Conservation (phyloP, 2,329 filamentous ascomycete genomes). For the Penicillium thymicola region DNA sequence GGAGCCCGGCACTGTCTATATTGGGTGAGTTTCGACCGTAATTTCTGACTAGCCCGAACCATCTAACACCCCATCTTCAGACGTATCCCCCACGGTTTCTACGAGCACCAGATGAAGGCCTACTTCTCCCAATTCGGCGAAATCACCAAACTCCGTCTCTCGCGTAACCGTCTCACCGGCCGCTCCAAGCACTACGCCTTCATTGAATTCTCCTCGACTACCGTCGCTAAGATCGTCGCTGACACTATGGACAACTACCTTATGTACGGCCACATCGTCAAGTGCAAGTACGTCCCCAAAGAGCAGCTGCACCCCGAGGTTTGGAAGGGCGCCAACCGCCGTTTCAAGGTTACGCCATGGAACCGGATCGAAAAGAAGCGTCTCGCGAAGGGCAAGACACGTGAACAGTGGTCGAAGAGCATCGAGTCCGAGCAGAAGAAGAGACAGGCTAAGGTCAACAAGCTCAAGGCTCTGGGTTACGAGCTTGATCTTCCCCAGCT, state of each 20-base stretch:
- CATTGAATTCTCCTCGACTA: constrained; percentile 73
- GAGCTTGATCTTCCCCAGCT: constrained; percentile 72
- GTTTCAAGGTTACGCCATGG: constrained; percentile 84
- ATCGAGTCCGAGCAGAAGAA: constrained; percentile 69
- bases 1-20: constrained; percentile 75
- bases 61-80: constrained; percentile 34
- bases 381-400: constrained; percentile 68
- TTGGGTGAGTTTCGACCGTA: constrained; percentile 56
- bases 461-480: constrained; percentile 78
- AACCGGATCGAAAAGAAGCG: constrained; percentile 78
- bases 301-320: constrained; percentile 76
- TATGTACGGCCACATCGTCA: constrained; percentile 88
- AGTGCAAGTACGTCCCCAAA: constrained; percentile 73
- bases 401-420: constrained; percentile 74
- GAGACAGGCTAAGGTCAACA: constrained; percentile 65
- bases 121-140: constrained; percentile 94
- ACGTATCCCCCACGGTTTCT: constrained; percentile 92
- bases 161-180: constrained; percentile 88
- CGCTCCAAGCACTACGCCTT: constrained; percentile 92
- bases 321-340: constrained; percentile 85
- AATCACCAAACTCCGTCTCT: constrained; percentile 74
- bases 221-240: constrained; percentile 86
- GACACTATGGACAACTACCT: constrained; percentile 98
- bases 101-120: constrained; percentile 88
- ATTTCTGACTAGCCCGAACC: neutral